phyloP scores from a whole-genome alignment of 2,329 filamentous ascomycete genomes.

The Ophiostoma novo-ulmi region DNA sequence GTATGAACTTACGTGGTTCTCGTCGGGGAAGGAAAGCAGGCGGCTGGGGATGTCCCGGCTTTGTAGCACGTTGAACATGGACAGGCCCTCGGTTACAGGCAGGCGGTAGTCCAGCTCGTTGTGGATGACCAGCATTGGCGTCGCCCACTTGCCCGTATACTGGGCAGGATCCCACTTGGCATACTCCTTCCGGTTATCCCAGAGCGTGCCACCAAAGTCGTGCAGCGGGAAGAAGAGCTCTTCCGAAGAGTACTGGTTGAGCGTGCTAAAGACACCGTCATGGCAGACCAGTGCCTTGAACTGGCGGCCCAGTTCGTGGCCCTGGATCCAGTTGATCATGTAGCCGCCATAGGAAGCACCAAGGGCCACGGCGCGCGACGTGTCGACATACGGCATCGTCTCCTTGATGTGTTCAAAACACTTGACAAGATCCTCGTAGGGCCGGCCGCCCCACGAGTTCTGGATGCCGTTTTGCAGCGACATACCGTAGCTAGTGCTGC shows the following conservation, averaged over 20 bases:
- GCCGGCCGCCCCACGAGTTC: constrained; percentile 76
- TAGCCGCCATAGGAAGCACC: constrained; percentile 72
- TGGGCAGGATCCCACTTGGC: constrained; percentile 65
- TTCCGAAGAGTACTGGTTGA: constrained; percentile 59
- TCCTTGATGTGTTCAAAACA: constrained; percentile 69
- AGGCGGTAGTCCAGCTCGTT: constrained; percentile 85
- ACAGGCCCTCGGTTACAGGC: constrained; percentile 75
- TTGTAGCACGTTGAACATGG: constrained; percentile 83
- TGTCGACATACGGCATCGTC: constrained; percentile 64
- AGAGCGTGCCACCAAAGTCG: constrained; percentile 59
- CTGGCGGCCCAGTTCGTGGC: constrained; percentile 71
- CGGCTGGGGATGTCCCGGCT: constrained; percentile 68
- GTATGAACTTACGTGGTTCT: constrained; percentile 46
- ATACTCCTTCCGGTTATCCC: constrained; percentile 59
- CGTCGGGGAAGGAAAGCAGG: constrained; percentile 75
- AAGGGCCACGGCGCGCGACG: constrained; percentile 61
- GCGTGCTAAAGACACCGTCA: constrained; percentile 74
- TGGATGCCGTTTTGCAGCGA: constrained; percentile 70
- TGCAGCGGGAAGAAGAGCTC: constrained; percentile 67
- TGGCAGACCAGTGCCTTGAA: constrained; percentile 88
- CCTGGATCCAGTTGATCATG: constrained; percentile 90
- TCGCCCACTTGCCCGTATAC: constrained; percentile 66
- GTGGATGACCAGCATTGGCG: constrained; percentile 80
- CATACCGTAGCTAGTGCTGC: constrained; percentile 77
- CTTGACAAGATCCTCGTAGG: constrained; percentile 76